phyloP scores from a whole-genome alignment of 1,284 basidiomycete species.

The Ceratobasidium sp. region DNA sequence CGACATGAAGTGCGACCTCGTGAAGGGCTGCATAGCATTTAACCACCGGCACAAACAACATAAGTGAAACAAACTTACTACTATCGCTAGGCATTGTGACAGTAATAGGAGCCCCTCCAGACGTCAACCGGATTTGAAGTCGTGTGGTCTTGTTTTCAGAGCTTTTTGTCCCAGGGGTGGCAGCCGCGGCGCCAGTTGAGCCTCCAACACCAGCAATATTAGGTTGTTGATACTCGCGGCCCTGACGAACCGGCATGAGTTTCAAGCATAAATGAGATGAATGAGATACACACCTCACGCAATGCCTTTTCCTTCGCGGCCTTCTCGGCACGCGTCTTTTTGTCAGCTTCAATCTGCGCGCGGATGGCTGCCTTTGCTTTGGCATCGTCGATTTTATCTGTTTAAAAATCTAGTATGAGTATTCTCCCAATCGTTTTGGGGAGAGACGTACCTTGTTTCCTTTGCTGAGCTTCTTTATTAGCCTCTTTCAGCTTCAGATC shows the following conservation, averaged over 20 bases:
- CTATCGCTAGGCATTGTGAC: constrained; percentile 82
- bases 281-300: constrained; percentile 69
- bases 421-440: not conserved
- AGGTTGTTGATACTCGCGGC: constrained; percentile 46
- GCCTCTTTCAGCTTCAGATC: constrained; percentile 82
- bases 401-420: constrained; percentile 21
- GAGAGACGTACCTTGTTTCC: constrained; percentile 70
- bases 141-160: constrained; percentile 85
- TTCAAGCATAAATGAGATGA: constrained; percentile 42
- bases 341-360: constrained; percentile 94
- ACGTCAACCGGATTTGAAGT: constrained; percentile 81
- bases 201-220: constrained; percentile 56
- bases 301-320: constrained; percentile 87
- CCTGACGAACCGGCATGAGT: constrained; percentile 54
- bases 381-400: constrained; percentile 88
- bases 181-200: constrained; percentile 52
- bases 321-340: constrained; percentile 86
- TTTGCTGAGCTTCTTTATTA: constrained; percentile 80
- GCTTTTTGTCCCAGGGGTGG: constrained; percentile 63
- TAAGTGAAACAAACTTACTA: constrained; percentile 62
- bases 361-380: constrained; percentile 85
- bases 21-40: constrained; percentile 65
- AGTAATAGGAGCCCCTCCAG: constrained; percentile 80
- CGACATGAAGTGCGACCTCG: constrained; percentile 88
- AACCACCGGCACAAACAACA: not conserved